Conservation (phyloP, 352 stramenopile genomes). For the Phytophthora sp. region DNA sequence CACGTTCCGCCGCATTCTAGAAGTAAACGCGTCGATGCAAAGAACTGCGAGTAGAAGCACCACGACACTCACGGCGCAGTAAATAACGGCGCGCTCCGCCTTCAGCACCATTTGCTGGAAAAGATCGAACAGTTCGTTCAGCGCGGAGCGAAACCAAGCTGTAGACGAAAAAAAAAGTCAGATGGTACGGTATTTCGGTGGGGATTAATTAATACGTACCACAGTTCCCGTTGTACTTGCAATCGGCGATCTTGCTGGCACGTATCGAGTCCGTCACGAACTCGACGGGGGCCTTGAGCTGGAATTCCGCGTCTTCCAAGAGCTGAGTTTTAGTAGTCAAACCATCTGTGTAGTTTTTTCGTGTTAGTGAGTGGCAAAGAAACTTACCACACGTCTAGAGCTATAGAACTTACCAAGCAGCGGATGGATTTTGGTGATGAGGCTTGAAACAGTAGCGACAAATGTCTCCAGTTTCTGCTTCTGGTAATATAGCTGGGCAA, state of each 20-base stretch:
- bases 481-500: constrained; percentile 54
- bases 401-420: constrained; percentile 35
- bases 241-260: constrained; percentile 63
- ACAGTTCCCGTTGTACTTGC: constrained; percentile 61
- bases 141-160: constrained; percentile 50
- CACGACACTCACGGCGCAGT: constrained; percentile 30
- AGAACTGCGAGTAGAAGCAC: constrained; percentile 43
- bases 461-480: constrained; percentile 51
- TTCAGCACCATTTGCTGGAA: constrained; percentile 55
- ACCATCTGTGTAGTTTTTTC: constrained; percentile 25
- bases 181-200: constrained; percentile 17
- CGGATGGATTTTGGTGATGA: constrained; percentile 45
- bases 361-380: neutral
- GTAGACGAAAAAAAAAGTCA: constrained; percentile 29
- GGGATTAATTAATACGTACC: constrained; percentile 30
- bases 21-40: constrained; percentile 50
- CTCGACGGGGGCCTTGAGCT: constrained; percentile 61
- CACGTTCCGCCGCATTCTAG: constrained; percentile 51
- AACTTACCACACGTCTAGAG: neutral
- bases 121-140: constrained; percentile 55
- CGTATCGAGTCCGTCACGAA: constrained; percentile 63
- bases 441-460: constrained; percentile 28
- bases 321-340: constrained; percentile 46
- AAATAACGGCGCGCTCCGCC: constrained; percentile 46
- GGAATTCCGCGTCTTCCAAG: constrained; percentile 66